These are phyloP conservation scores for Starmerella vaccinii DNA, from an alignment of 805 yeast species.

Conservation along the genomic window DNA sequence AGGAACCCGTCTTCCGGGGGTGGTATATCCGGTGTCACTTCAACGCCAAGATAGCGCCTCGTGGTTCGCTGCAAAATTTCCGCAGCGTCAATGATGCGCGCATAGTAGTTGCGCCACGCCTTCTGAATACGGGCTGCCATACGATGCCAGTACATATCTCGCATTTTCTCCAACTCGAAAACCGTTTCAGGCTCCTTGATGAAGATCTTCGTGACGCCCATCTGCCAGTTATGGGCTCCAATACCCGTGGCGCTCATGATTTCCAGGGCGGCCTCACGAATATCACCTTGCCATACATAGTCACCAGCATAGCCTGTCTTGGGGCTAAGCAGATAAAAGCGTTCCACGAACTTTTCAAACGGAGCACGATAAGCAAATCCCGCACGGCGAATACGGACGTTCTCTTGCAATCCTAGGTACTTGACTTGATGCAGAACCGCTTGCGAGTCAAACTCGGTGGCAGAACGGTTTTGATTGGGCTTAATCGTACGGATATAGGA, in stretches of 20 bases:
- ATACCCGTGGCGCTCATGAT: slow-evolving; percentile 54
- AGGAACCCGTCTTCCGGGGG: slow-evolving; percentile 32
- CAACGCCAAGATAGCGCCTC: slow-evolving; percentile 73
- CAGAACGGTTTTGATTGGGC: slow-evolving; percentile 88
- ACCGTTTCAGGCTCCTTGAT: slow-evolving; percentile 95
- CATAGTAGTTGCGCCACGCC: slow-evolving; percentile 82
- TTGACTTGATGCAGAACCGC: slow-evolving; percentile 94
- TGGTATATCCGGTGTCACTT: slow-evolving; percentile 57
- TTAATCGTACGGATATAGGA: slow-evolving; percentile 95
- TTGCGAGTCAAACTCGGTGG: slow-evolving; percentile 75
- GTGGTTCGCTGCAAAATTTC: slow-evolving; percentile 67
- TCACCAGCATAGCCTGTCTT: slow-evolving; percentile 89
- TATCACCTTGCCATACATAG: slow-evolving; percentile 53
- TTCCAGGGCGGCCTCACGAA: slow-evolving; percentile 43
- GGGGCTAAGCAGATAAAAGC: slow-evolving; percentile 79
- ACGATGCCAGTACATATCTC: slow-evolving; percentile 94
- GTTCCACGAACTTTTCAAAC: slow-evolving; percentile 88
- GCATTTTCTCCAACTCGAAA: slow-evolving; percentile 88
- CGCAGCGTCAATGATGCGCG: slow-evolving; percentile 79
- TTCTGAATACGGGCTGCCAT: slow-evolving; percentile 97
- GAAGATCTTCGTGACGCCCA: slow-evolving; percentile 86
- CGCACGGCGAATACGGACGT: slow-evolving; percentile 94
- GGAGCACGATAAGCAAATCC: slow-evolving; percentile 97
- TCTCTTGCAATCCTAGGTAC: slow-evolving; percentile 90
- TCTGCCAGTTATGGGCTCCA: slow-evolving; percentile 71